Evolutionary conservation across 129 eudicot species (phyloP), one percentile per base, ranked within the genome.

Genomic region (Saussurea involucrata): DNA sequence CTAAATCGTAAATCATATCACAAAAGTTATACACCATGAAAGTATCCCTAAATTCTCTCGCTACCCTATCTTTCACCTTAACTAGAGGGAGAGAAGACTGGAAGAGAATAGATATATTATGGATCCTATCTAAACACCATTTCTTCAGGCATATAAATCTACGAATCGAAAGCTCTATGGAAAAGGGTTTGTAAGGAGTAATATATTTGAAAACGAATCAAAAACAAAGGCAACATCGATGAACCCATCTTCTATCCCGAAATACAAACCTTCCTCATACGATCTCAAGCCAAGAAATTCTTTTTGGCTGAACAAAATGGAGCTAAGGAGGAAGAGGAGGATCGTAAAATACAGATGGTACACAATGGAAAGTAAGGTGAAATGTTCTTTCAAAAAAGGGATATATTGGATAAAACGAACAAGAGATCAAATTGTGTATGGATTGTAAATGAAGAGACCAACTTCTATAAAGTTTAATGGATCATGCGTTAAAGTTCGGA

Each of bases 381-480:
- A 68, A 32, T 33, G n/a, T 34, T 68, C 72, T 34, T 21, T 18
- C 5, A 68, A 22, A 22, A 68, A 34, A 68, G 46, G 72, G 53
- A 15, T 68, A 34, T 18, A 12, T 68, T 68, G 72, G 55, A 68
- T 68, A 11, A 68, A 68, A 68, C 49, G 53, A 33, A 68, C 72
- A 25, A 68, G 22, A 22, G 40, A 8, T 68, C 53, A 27, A 68
- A 68, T 68, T 33, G 53, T 68, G 55, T 68, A 68, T 20, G 72
- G 72, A 68, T 34, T n/a, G 15, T 68, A 68, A 73, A 73, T 49
- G 22, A 25, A 42, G 3, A 73, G 49, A 53, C 61, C 20, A 17
- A 53, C 61, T 53, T 53, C 61, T 53, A n/a, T 18, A n/a, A 53
- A 17, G n/a, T 53, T 5, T 53, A 53, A 53, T 53, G 61, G n/a